These are phyloP conservation scores for Malus sieversii DNA, from an alignment of 306 rosid genomes.

Conservation along the genomic window DNA sequence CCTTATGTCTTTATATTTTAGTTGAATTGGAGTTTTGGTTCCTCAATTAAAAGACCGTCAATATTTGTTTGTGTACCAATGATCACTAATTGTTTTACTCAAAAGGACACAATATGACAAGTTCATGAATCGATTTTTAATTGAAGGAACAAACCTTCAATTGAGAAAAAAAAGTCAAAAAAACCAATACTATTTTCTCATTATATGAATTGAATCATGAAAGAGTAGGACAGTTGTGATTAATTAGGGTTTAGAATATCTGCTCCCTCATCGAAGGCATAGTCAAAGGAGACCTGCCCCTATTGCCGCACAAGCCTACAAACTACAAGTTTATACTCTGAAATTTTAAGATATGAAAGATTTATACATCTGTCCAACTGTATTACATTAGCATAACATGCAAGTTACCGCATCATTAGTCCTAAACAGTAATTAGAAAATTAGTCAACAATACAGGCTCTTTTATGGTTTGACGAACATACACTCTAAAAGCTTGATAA, in stretches of 20 bases:
- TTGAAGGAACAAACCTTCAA: too few relatives aligned
- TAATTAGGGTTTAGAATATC: not conserved
- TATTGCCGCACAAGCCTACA: not conserved
- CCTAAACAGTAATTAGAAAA: not conserved
- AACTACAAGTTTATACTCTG: not conserved
- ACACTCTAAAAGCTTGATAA: conserved; percentile 12
- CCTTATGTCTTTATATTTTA: too few relatives aligned
- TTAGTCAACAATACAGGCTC: not conserved
- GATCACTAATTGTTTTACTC: too few relatives aligned
- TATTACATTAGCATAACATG: conserved; percentile 1
- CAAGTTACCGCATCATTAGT: not conserved
- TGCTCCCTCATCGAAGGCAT: not conserved
- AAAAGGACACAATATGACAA: too few relatives aligned
- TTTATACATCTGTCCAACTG: not conserved
- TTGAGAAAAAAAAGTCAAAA: too few relatives aligned
- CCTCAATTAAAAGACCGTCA: too few relatives aligned
- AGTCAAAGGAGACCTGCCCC: not conserved
- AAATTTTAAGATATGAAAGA: not conserved
- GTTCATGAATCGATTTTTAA: too few relatives aligned
- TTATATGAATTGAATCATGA: too few relatives aligned
- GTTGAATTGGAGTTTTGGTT: too few relatives aligned
- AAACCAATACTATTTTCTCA: too few relatives aligned
- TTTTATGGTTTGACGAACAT: conserved; percentile 34
- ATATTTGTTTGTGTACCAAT: too few relatives aligned
- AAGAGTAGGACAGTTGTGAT: too few relatives aligned